These are phyloP conservation scores for Salicornia ramosissima DNA, from an alignment of 148 eudicot species.

Conservation along the genomic window DNA sequence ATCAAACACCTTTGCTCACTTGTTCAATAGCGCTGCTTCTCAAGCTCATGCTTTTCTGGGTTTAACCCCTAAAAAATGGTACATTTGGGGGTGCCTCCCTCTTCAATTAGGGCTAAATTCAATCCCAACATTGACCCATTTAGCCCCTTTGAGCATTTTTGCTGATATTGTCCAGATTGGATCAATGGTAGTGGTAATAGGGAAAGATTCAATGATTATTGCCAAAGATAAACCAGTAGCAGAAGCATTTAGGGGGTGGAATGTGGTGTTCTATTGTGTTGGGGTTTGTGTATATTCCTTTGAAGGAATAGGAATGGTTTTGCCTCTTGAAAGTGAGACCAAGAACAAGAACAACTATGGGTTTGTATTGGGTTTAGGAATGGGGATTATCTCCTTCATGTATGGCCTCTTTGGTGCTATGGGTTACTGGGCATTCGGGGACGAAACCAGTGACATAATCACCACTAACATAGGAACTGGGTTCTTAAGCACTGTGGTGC, in stretches of 20 bases:
- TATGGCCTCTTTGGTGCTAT: constrained; percentile 57
- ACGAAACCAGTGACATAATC: constrained; percentile 59
- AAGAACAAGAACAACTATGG: constrained; percentile 53
- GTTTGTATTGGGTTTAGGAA: constrained; percentile 40
- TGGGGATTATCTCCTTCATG: constrained; percentile 53
- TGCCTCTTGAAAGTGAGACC: constrained; percentile 64
- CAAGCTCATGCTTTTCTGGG: constrained; percentile 28
- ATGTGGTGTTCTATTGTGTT: constrained; percentile 51
- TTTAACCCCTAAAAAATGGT: constrained; percentile 43
- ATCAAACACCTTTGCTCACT: constrained; percentile 51
- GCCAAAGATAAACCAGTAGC: constrained; percentile 28
- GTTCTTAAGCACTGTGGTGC: constrained; percentile 49
- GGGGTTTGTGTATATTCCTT: constrained; percentile 76
- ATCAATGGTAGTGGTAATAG: constrained; percentile 71
- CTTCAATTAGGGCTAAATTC: constrained; percentile 71
- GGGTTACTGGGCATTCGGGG: constrained; percentile 78
- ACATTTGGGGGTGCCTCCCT: constrained; percentile 65
- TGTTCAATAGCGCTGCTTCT: constrained; percentile 28
- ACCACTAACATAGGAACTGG: constrained; percentile 70
- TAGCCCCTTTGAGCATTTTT: constrained; percentile 82
- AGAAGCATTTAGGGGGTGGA: constrained; percentile 47
- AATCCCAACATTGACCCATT: constrained; percentile 64
- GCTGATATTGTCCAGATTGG: constrained; percentile 71
- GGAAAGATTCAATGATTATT: constrained; percentile 37
- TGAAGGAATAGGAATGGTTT: constrained; percentile 78